Conservation (phyloP, 73 alveolate species). For the Tetrahymena elliotti region DNA sequence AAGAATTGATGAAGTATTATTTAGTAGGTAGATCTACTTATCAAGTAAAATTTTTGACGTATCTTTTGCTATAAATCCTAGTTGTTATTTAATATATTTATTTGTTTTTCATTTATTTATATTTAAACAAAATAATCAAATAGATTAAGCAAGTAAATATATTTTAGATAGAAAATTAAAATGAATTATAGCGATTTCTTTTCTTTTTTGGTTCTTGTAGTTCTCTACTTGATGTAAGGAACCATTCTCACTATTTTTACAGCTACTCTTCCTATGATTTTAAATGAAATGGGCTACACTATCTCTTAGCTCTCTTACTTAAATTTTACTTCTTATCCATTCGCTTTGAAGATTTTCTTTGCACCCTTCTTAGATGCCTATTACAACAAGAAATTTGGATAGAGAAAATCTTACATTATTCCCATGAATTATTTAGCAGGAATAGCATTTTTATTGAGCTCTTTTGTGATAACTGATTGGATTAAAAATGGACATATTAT, state of each 20-base stretch:
- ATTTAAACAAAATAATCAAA: no score
- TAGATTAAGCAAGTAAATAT: neutral
- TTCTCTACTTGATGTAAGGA: neutral
- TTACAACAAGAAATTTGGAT: conserved; percentile 1
- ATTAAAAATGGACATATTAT: neutral
- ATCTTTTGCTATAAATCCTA: neutral
- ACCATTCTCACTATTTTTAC: neutral
- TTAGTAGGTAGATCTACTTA: neutral
- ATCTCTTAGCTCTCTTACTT: neutral
- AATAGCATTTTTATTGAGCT: neutral
- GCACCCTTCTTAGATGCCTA: conserved; percentile 29
- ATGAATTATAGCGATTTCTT: neutral
- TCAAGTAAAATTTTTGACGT: neutral
- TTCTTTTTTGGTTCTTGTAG: neutral
- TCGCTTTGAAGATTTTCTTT: conserved; percentile 9
- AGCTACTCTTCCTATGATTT: neutral
- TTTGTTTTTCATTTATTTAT: no score
- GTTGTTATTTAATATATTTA: neutral
- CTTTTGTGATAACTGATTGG: conserved; percentile 8
- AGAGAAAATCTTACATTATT: conserved; percentile 15
- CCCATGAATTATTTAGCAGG: conserved; percentile 19
- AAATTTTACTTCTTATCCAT: conserved; percentile 6
- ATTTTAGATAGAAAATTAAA: neutral
- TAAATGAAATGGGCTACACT: neutral
- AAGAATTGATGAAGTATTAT: neutral